Base-by-base conservation (phyloP, 257 asterid genomes). In the Primulina eburnea region DNA sequence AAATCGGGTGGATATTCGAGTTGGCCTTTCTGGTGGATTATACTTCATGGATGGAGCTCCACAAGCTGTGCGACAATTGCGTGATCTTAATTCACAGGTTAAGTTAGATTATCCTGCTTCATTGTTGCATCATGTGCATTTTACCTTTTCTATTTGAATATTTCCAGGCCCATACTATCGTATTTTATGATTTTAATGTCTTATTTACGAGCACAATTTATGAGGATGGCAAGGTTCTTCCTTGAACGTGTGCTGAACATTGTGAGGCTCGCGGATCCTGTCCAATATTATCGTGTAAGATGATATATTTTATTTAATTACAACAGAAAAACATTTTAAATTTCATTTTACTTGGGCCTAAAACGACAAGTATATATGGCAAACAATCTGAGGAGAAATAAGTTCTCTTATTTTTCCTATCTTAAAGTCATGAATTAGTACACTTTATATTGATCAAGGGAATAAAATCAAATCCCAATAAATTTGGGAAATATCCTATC, bases 31-130 rank as follows among this genome's bases (percentile, higher is more conserved):
- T n/a, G 97, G 96, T 76, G 97, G 95, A 59, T 80, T 87, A 21
- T 91, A 91, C 89, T 91, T 85, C 81, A 91, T 89, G 97, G 97
- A 91, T 79, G 95, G 89, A 70, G 89, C 97, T 74, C 96, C 90
- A 75, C 97, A 91, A 87, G 95, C 95, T 60, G 91, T 91, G 78
- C 84, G 92, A 60, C 95, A 87, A 84, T 78, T 91, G 81, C 88
- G 86, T 28, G 82, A 84, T 77, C 90, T 85, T 77, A 89, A 76
- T 71, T 91, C 97, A 33, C 95, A 87, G 95, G 97, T 90, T 65
- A 70, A 71, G 65, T 20, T 74, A 28, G 60, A 62, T 73, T 33
- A 33, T 67, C 81, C 20, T 40, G 58, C 63, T 59, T 66, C 35
- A 33, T 57, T 20, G 8, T 34, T 65, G 55, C 71, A 72, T 29